Evolutionary conservation across 768 basidiomycete species (phyloP).

Genomic region (Collybia mongolica): DNA sequence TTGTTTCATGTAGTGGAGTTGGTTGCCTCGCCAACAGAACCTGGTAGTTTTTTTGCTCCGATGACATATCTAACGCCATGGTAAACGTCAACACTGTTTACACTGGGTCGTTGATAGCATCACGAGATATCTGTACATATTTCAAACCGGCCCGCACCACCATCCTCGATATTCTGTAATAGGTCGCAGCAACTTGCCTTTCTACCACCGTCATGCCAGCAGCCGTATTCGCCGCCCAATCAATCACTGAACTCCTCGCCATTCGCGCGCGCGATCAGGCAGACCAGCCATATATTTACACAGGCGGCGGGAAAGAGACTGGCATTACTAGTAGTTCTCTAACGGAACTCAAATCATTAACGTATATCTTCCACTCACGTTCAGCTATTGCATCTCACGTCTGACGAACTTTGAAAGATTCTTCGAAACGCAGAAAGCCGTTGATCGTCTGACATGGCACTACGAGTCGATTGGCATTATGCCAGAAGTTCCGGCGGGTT

Average conservation of each 20-base stretch:
- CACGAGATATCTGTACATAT: too few species aligned
- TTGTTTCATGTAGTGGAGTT: too few species aligned
- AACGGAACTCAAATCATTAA: conserved; percentile 10
- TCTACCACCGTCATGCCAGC: conserved; percentile 13
- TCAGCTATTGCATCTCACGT: not conserved
- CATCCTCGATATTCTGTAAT: not conserved
- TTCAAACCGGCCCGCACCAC: too few species aligned
- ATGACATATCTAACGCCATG: too few species aligned
- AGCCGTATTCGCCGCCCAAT: conserved; percentile 18
- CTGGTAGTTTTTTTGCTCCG: too few species aligned
- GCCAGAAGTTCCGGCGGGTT: conserved; percentile 16
- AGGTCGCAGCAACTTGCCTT: too few species aligned
- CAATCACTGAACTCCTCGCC: conserved; percentile 19
- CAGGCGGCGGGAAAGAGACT: conserved; percentile 6
- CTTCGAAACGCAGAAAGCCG: conserved; percentile 17
- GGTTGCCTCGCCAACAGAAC: too few species aligned
- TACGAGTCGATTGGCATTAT: conserved; percentile 22
- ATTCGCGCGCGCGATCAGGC: conserved; percentile 20
- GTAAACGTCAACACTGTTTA: too few species aligned
- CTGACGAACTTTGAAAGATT: not conserved
- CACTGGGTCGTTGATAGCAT: too few species aligned
- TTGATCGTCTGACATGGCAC: conserved; percentile 27
- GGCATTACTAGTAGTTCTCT: too few species aligned
- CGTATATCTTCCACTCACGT: not conserved
- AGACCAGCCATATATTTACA: conserved; percentile 18